Percentiles rank a stretch among this genome's conserved stretches.
Evolutionary conservation across 169 alveolate genomes (phyloP).

Genomic region (Plasmodium inui): DNA sequence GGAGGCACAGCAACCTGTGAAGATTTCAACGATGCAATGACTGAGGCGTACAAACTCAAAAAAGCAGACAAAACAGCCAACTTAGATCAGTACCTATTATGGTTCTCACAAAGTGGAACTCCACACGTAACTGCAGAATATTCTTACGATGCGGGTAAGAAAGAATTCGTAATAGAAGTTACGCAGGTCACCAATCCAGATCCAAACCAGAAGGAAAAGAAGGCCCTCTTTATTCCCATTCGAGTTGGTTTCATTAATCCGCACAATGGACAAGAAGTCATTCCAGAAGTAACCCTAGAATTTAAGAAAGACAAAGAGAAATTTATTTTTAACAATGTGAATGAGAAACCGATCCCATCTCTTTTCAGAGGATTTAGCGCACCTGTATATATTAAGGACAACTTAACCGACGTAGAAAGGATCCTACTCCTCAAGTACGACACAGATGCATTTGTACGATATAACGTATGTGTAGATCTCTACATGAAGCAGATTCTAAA

Average conservation of each 20-base stretch:
- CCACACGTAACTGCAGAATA: constrained; percentile 77
- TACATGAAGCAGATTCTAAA: constrained; percentile 75
- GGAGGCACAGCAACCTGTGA: constrained; percentile 94
- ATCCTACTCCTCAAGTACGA: constrained; percentile 90
- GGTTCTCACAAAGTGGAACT: constrained; percentile 92
- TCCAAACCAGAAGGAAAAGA: constrained; percentile 89
- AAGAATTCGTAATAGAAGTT: constrained; percentile 82
- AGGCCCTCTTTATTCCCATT: constrained; percentile 92
- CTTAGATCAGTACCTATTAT: constrained; percentile 90
- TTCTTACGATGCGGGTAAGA: constrained; percentile 31
- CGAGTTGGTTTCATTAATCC: constrained; percentile 88
- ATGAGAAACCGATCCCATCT: constrained; percentile 89
- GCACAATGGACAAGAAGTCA: constrained; percentile 80
- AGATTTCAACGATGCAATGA: constrained; percentile 94
- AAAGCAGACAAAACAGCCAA: constrained; percentile 86
- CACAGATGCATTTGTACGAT: constrained; percentile 89
- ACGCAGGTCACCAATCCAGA: constrained; percentile 90
- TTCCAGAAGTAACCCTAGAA: constrained; percentile 75
- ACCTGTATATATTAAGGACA: constrained; percentile 90
- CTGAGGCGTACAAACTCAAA: constrained; percentile 84
- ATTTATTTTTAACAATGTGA: constrained; percentile 81
- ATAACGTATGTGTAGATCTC: constrained; percentile 76
- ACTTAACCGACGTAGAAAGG: constrained; percentile 88
- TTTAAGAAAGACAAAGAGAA: constrained; percentile 86
- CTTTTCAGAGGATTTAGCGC: constrained; percentile 93